Evolutionary conservation across 2,329 filamentous ascomycete genomes (phyloP), one percentile per base, ranked within the genome.

Genomic region (Exutisphaerella laricina): DNA sequence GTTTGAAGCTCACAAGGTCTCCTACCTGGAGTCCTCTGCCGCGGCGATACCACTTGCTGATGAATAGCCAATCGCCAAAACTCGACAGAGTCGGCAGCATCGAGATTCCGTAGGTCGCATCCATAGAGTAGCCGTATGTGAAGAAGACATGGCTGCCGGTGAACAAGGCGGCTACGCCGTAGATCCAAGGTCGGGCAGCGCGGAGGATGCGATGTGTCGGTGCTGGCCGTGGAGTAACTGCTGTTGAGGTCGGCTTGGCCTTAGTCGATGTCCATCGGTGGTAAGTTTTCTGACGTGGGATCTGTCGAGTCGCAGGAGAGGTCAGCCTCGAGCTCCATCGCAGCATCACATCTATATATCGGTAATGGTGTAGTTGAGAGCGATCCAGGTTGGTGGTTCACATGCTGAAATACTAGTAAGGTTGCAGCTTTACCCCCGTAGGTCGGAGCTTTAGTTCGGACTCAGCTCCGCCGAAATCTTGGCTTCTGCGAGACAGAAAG

Each of bases 41-140:
- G 21, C 78, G 72, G 5, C 83, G 78, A 64, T 83, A 76, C n/a
- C 72, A 68, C 54, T 80, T 80, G 46, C 80, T 80, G 40, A 86
- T 77, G 9, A 89, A 63, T 34, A 90, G 72, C 64, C 72, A 80
- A 59, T 90, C 84, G 43, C 81, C 82, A 6, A 71, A 65, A 1
- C 80, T 71, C 17, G 74, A 71, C 48, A 96, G 80, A 0, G 88
- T 95, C 5, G 90, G 90, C 38, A 92, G 76, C 92, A 97, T 97
- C 13, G 85, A 90, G 3, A 88, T 80, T 2, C 90, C 90, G 18
- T 72, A 71, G 12, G 80, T 80, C 3, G 71, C 65, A 14, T 75
- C 74, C 51, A 82, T 58, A 50, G 72, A 72, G 66, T 79, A 78
- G 56, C 79, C 69, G 66, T 92, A 82, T 20, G 54, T 54, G 22